Evolutionary conservation across 2,329 filamentous ascomycete genomes (phyloP).

Genomic region (Monosporascus ibericus): DNA sequence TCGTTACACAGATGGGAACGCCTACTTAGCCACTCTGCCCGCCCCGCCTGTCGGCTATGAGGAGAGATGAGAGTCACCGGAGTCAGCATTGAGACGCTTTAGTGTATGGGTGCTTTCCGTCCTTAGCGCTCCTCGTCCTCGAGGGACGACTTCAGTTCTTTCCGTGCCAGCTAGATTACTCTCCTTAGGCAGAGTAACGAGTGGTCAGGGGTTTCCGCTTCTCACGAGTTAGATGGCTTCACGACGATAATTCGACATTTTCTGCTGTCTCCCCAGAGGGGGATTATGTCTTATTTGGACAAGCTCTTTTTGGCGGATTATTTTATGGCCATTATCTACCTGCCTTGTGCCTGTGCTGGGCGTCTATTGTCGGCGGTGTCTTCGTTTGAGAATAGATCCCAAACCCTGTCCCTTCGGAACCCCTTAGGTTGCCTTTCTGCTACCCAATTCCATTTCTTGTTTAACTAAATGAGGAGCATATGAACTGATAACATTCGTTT

Average conservation of each 20-base stretch:
- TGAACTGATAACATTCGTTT: slow-evolving; percentile 33
- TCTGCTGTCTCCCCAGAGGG: neutral
- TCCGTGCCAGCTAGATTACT: too few species aligned
- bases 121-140: neutral
- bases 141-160: neutral
- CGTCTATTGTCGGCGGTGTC: neutral
- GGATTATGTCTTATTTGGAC: neutral
- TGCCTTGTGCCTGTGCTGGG: slow-evolving; percentile 10
- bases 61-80: slow-evolving; percentile 26
- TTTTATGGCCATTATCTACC: slow-evolving; percentile 1
- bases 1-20: slow-evolving; percentile 41
- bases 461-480: slow-evolving; percentile 10
- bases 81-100: neutral
- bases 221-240: neutral
- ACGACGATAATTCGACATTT: neutral
- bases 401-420: slow-evolving; percentile 8
- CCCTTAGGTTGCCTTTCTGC: slow-evolving; percentile 10
- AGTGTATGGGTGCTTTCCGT: neutral
- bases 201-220: neutral
- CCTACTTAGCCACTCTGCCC: slow-evolving; percentile 38
- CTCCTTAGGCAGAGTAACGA: neutral
- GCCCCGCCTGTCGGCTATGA: slow-evolving; percentile 33
- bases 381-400: neutral
- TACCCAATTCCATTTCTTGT: slow-evolving; percentile 15
- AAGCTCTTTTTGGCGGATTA: neutral